Evolutionary conservation across 2,329 filamentous ascomycete species (phyloP).

Genomic region (Beauveria pseudobassiana): DNA sequence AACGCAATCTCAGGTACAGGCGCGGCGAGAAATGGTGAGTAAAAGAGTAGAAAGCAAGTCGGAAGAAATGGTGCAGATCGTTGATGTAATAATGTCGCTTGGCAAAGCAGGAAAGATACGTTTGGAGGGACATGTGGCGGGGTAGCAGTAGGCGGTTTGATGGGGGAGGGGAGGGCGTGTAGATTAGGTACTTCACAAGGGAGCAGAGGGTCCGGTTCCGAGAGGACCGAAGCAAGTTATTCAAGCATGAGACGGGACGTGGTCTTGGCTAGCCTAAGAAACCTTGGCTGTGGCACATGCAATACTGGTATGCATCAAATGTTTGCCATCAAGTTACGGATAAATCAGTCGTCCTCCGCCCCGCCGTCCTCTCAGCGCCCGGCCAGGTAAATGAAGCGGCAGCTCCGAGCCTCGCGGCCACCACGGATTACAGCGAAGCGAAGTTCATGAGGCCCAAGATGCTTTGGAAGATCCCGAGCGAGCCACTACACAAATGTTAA

Average conservation of each 20-base stretch:
- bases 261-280: neutral
- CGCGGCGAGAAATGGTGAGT: neutral
- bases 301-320: no score
- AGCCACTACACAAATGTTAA: no score
- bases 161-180: neutral
- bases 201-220: constrained; percentile 5
- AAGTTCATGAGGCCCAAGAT: no score
- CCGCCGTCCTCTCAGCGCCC: no score
- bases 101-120: neutral
- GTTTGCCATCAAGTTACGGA: no score
- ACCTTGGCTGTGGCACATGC: neutral
- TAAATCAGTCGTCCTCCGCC: no score
- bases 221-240: neutral
- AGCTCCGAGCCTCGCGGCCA: no score
- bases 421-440: no score
- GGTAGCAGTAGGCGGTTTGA: neutral
- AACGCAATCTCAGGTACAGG: neutral
- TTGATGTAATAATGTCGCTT: constrained; percentile 8
- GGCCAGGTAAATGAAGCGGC: no score
- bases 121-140: neutral
- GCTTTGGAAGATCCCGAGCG: no score
- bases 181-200: no score
- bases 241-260: neutral
- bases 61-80: neutral
- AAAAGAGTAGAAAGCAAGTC: neutral